Conservation (phyloP, 306 rosid species). For the Pterocarpus santalinus region DNA sequence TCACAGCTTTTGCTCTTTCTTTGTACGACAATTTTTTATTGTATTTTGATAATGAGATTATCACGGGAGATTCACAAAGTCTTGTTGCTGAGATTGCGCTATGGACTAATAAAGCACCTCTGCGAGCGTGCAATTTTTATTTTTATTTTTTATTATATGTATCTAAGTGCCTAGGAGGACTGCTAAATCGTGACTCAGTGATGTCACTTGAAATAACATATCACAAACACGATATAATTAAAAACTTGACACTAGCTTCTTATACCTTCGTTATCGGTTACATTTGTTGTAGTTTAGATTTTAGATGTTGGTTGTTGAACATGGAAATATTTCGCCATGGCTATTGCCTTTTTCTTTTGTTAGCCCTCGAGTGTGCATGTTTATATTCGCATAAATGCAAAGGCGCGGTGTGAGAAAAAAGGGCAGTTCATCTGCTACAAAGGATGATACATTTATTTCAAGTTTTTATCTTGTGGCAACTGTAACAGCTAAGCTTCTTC, state of each 20-base stretch:
- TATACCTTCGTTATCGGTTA: not conserved
- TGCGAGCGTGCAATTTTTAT: too few species aligned
- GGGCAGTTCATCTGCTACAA: conserved; percentile 11
- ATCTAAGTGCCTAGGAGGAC: not conserved
- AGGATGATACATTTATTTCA: conserved; percentile 12
- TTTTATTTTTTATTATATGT: too few species aligned
- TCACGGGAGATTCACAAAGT: conserved; percentile 29
- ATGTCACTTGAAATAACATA: conserved; percentile 4
- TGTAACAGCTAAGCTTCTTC: not conserved
- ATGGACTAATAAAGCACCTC: conserved; percentile 17
- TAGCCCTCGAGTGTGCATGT: not conserved
- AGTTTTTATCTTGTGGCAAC: conserved; percentile 29
- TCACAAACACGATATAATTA: conserved; percentile 4
- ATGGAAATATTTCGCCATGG: conserved; percentile 22
- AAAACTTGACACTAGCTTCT: conserved; percentile 30
- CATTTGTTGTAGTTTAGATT: not conserved
- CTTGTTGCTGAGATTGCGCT: conserved; percentile 29
- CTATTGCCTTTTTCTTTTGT: not conserved
- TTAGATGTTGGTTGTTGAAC: conserved; percentile 21
- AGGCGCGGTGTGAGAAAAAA: not conserved
- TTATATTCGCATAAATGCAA: not conserved
- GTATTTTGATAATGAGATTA: not conserved
- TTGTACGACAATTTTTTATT: conserved; percentile 35
- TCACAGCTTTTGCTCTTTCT: conserved; percentile 24
- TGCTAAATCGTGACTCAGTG: conserved; percentile 7